Evolutionary conservation across 2,329 filamentous ascomycete genomes (phyloP).

Genomic region (Meredithiella fracta): DNA sequence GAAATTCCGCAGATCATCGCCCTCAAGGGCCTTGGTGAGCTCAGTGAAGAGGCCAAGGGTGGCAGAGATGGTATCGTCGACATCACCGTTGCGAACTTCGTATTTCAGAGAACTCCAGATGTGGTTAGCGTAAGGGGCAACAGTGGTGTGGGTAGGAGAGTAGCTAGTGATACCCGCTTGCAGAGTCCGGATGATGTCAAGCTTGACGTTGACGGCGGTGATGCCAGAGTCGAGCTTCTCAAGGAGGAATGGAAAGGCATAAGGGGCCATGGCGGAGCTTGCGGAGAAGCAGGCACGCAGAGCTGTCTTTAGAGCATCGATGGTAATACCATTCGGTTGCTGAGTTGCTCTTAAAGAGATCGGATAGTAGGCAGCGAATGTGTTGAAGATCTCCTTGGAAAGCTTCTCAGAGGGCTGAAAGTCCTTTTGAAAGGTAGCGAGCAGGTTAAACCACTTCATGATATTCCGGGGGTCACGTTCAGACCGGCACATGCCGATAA

Average conservation of each 20-base stretch:
- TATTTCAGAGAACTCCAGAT: constrained; percentile 47
- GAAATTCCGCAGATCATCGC: constrained; percentile 29
- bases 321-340: constrained; percentile 33
- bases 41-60: constrained; percentile 38
- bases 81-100: constrained; percentile 44
- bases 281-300: constrained; percentile 39
- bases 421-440: constrained; percentile 28
- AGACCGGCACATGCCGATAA: constrained; percentile 34
- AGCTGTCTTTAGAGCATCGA: constrained; percentile 37
- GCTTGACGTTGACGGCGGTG: constrained; percentile 38
- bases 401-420: constrained; percentile 31
- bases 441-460: constrained; percentile 38
- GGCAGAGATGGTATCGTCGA: constrained; percentile 39
- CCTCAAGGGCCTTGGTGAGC: constrained; percentile 30
- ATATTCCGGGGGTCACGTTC: constrained; percentile 42
- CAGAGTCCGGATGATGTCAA: constrained; percentile 40
- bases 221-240: constrained; percentile 42
- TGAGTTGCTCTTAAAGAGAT: constrained; percentile 39
- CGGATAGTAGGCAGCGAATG: constrained; percentile 44
- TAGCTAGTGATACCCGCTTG: constrained; percentile 37
- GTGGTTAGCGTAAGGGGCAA: constrained; percentile 32
- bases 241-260: constrained; percentile 36
- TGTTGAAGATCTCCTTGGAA: constrained; percentile 33
- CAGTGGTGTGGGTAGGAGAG: constrained; percentile 27
- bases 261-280: constrained; percentile 28